Evolutionary conservation across 148 eudicot species (phyloP).

Genomic region (Suaeda aralocaspica): DNA sequence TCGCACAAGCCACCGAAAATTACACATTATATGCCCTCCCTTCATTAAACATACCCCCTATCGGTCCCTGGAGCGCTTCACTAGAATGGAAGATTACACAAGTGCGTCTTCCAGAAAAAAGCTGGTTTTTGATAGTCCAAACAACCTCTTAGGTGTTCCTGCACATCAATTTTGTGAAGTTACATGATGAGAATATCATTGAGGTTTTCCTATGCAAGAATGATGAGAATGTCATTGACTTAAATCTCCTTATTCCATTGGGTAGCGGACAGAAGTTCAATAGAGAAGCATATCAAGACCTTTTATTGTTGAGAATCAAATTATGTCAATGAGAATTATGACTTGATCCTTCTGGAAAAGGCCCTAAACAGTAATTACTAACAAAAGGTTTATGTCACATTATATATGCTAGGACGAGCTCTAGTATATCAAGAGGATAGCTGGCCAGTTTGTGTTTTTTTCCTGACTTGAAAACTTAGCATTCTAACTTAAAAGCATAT

Average conservation of each 20-base stretch:
- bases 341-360: neutral
- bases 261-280: conserved; percentile 7
- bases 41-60: neutral
- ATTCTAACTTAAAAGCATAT: too few species aligned
- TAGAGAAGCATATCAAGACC: neutral
- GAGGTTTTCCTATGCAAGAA: conserved; percentile 1
- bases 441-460: too few species aligned
- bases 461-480: too few species aligned
- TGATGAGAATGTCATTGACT: neutral
- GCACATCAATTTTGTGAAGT: conserved; percentile 11
- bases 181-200: neutral
- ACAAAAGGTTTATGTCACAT: neutral
- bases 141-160: conserved; percentile 13
- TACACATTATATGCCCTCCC: conserved; percentile 7
- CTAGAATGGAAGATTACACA: neutral
- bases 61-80: neutral
- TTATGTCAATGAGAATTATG: neutral
- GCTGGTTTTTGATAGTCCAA: conserved; percentile 10
- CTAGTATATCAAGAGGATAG: too few species aligned
- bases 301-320: neutral
- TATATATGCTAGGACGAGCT: neutral
- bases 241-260: neutral
- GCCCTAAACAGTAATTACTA: conserved; percentile 11
- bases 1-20: neutral
- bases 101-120: neutral